Evolutionary conservation across 805 yeast genomes (phyloP), one percentile per base, ranked within the genome.

Genomic region (Lipomyces kockii): DNA sequence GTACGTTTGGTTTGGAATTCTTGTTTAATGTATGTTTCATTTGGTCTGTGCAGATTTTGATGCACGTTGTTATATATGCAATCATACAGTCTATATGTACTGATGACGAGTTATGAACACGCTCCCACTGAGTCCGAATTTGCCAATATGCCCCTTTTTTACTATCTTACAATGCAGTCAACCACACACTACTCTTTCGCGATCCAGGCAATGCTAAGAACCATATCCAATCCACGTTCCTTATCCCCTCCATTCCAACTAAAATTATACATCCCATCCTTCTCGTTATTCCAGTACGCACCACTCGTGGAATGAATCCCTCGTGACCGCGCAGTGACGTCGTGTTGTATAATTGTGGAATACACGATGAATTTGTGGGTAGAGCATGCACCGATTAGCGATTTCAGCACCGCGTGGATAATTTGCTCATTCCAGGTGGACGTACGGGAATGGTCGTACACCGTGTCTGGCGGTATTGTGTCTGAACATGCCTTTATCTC

Each of bases 281-380:
- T 63, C 27, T 72, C 66, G 32, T 57, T 65, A 60, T 70, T 72
- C 72, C 73, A 72, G 43, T 71, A 71, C n/a, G 72, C 74, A 20
- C 72, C 75, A 22, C 72, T 67, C 3, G 75, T 49, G 2, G 74
- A 60, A 37, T 67, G 70, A 22, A 71, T 62, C 6, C 74, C 71
- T 9, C 70, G 60, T 11, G 66, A 20, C 22, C 32, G 25, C 9
- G 55, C 62, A 14, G 53, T n/a, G 6, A 61, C 35, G 35, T 66
- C 69, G 39, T 43, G 59, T 39, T 68, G 63, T 25, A 72, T 69
- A n/a, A 72, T 55, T n/a, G 74, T 66, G 7, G 71, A 53, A 63
- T 69, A 72, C 32, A 71, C 70, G 20, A 72, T 37, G 60, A 72
- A 72, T 56, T 72, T 72, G 46, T 67, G 69, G 4, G 64, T 60